phyloP scores from a whole-genome alignment of 192 early-diverging fungal species.

The Backusella mclennaniae region DNA sequence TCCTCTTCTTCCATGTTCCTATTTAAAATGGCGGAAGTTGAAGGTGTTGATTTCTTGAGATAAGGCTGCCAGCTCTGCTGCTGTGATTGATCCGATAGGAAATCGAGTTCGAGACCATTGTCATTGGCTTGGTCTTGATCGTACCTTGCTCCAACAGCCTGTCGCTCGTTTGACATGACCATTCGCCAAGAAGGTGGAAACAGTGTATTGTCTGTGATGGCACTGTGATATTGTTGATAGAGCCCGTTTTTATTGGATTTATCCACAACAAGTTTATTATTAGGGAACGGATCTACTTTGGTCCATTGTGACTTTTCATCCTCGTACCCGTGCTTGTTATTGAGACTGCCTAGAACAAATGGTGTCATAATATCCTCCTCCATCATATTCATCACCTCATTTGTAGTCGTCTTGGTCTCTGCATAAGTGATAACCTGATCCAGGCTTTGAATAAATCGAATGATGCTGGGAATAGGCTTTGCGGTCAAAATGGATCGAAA shows the following conservation, averaged over 20 bases:
- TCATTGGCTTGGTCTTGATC: background rate
- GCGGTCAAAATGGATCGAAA: background rate
- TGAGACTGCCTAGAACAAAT: constrained; percentile 10
- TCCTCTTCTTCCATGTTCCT: background rate
- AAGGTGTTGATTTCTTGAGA: constrained; percentile 6
- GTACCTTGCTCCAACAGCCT: background rate
- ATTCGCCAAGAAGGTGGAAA: background rate
- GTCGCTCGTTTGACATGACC: background rate
- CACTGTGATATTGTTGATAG: background rate
- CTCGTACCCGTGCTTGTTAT: background rate
- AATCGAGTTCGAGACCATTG: background rate
- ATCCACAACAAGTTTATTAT: background rate
- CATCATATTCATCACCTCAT: background rate
- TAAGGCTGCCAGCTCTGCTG: background rate
- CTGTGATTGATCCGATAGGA: background rate
- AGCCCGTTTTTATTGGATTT: background rate
- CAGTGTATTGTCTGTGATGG: background rate
- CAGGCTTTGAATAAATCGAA: background rate
- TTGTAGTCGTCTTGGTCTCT: background rate
- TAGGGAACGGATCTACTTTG: background rate
- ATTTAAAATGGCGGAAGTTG: background rate
- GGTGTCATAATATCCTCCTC: constrained; percentile 10
- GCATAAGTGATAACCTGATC: background rate
- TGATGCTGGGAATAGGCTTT: background rate
- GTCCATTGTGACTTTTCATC: constrained; percentile 11